These are phyloP conservation scores for Neolecta irregularis DNA, from an alignment of 1,139 yeast species.

Conservation along the genomic window DNA sequence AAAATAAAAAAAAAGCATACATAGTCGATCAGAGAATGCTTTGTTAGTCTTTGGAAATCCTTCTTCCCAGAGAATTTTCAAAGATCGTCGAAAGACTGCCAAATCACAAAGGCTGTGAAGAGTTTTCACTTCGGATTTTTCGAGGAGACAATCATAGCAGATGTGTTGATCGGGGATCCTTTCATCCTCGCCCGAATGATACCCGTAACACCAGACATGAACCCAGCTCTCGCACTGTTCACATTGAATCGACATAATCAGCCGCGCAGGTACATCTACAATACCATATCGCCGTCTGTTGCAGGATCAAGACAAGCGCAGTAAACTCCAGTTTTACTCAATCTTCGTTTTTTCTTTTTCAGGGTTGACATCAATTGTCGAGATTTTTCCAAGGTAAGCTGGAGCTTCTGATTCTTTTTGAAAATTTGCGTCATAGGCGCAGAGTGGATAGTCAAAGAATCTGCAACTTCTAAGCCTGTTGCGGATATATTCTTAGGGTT, in stretches of 20 bases:
- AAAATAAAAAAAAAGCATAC: neutral
- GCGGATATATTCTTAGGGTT: too few species aligned
- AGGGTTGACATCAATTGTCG: neutral
- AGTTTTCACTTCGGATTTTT: neutral
- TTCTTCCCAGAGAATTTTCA: constrained; percentile 4
- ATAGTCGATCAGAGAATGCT: constrained; percentile 3
- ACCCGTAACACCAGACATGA: constrained; percentile 5
- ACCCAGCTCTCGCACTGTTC: constrained; percentile 3
- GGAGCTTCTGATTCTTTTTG: constrained; percentile 2
- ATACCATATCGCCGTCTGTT: constrained; percentile 3
- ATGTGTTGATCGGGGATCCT: constrained; percentile 3
- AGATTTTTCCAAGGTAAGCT: constrained; percentile 2
- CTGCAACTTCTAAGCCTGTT: too few species aligned
- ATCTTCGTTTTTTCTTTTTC: neutral
- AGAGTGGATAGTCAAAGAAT: too few species aligned
- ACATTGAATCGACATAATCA: constrained; percentile 2
- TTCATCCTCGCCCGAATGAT: constrained; percentile 3
- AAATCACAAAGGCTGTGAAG: constrained; percentile 1
- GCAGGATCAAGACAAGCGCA: constrained; percentile 3
- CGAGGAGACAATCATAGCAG: constrained; percentile 4
- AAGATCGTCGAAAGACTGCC: constrained; percentile 3
- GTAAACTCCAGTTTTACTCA: neutral
- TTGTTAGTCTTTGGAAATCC: neutral
- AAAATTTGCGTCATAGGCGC: neutral
- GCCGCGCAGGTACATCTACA: neutral